phyloP scores from a whole-genome alignment of 2,329 filamentous ascomycete genomes.

The Orbilia ellipsospora region DNA sequence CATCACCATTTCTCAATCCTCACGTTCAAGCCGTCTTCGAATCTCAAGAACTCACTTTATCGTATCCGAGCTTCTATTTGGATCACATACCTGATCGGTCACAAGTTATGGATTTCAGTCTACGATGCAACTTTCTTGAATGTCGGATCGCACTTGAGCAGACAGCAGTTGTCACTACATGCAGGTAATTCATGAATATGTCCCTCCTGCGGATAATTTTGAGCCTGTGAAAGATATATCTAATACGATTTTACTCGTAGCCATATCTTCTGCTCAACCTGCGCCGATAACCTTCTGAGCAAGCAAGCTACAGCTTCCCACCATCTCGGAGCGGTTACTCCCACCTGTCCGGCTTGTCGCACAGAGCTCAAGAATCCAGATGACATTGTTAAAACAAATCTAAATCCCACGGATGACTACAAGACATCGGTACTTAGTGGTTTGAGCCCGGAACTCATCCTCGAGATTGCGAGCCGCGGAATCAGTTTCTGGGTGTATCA shows the following conservation, averaged over 20 bases:
- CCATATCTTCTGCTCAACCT: slow-evolving; percentile 85
- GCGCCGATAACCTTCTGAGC: slow-evolving; percentile 75
- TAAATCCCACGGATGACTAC: slow-evolving; percentile 87
- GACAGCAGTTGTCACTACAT: slow-evolving; percentile 85
- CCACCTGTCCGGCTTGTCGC: slow-evolving; percentile 79
- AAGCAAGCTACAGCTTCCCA: slow-evolving; percentile 67
- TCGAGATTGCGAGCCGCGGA: slow-evolving; percentile 85
- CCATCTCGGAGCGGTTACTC: slow-evolving; percentile 56
- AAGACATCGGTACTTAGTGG: slow-evolving; percentile 88
- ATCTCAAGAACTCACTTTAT: too few relatives aligned
- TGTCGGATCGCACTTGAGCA: slow-evolving; percentile 77
- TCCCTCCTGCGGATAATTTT: not conserved
- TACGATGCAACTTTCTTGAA: slow-evolving; percentile 83
- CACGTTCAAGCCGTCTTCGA: too few relatives aligned
- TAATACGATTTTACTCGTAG: slow-evolving; percentile 63
- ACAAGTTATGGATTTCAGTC: slow-evolving; percentile 61
- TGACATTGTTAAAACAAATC: slow-evolving; percentile 76
- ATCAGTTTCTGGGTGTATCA: slow-evolving; percentile 90
- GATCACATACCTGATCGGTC: too few relatives aligned
- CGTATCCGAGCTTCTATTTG: too few relatives aligned
- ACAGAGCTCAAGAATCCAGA: slow-evolving; percentile 75
- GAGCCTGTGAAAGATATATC: not conserved
- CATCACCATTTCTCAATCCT: too few relatives aligned
- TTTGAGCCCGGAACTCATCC: slow-evolving; percentile 80
- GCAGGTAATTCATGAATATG: slow-evolving; percentile 65